Base-by-base conservation (phyloP, 1,139 yeast genomes). In the Zhuliangozyma parablackwelliae region DNA sequence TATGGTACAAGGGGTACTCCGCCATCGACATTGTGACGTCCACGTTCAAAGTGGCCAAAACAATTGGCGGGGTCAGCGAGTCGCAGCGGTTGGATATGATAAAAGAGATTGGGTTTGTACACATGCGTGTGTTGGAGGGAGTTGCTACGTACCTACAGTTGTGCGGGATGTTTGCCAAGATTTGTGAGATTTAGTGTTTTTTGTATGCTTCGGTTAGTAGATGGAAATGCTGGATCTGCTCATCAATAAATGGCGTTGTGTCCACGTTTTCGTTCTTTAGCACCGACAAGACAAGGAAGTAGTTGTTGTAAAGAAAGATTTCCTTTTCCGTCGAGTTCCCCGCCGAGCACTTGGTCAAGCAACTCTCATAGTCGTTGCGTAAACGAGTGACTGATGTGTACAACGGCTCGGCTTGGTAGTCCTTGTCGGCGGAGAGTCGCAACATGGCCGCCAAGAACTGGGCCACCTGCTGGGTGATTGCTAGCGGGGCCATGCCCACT, bases 11-110 rank as follows among this genome's bases (percentile, higher is more conserved):
- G 54, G 99, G 99, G 3, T 94, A 92, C 57, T 82, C 94, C 7
- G 94, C 97, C 0, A 85, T 89, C 25, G 99, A 92, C 61, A 87
- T 92, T 31, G 89, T 89, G 7, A 82, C 96, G 1, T 90, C 95
- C 44, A 77, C 92, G 51, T 92, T 92, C 63, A 77, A 86, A 45
- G 97, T 92, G 8, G 79, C 90, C 24, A 90, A 90, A 59, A 77
- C 83, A 2, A 56, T 92, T 44, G 80, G 75, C 3, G 82, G 79
- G 29, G 63, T 89, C 12, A 75, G 71, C 35, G 96, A 89, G 53
- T 72, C 70, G 37, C 69, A 69, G 41, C 66, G 95, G 46, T 68
- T 92, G 44, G 94, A 84, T 40, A 73, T 84, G 54, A 82, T 94
- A 44, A 82, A 82, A 54, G 87, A 84, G 49, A 86, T 92, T 36